phyloP scores from a whole-genome alignment of 176 grass and related monocot genomes.

The Eleusine indica region DNA sequence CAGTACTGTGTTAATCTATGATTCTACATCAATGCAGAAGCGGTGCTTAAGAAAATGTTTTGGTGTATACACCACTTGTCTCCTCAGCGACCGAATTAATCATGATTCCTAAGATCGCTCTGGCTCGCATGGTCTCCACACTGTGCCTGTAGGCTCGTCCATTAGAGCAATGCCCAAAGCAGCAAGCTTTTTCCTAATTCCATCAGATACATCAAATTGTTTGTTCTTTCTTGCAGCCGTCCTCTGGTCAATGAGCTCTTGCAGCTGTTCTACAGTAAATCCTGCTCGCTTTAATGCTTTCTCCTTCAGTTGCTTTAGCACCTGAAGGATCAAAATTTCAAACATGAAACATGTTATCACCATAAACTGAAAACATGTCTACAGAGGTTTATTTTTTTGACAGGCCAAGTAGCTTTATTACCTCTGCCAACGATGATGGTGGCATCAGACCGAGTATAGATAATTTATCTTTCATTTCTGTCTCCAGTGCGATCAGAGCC shows the following conservation, averaged over 20 bases:
- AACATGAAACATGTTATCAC: not conserved
- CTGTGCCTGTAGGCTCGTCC: slow-evolving; percentile 76
- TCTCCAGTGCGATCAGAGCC: slow-evolving; percentile 58
- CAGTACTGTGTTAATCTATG: slow-evolving; percentile 8
- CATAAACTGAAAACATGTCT: slow-evolving; percentile 23
- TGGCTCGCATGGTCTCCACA: slow-evolving; percentile 79
- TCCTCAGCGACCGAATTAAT: not conserved
- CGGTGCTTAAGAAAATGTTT: not conserved
- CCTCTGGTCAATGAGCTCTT: slow-evolving; percentile 42
- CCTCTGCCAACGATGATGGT: slow-evolving; percentile 57
- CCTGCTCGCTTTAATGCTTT: slow-evolving; percentile 55
- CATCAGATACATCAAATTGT: slow-evolving; percentile 50
- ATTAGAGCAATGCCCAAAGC: slow-evolving; percentile 69
- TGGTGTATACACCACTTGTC: slow-evolving; percentile 29
- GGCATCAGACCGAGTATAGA: slow-evolving; percentile 68
- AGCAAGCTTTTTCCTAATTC: slow-evolving; percentile 57
- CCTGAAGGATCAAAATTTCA: slow-evolving; percentile 5
- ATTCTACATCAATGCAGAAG: slow-evolving; percentile 1
- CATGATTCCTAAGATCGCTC: slow-evolving; percentile 13
- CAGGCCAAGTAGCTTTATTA: slow-evolving; percentile 12
- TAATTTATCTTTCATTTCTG: slow-evolving; percentile 64
- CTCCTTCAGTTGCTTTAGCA: slow-evolving; percentile 38
- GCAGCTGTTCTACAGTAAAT: slow-evolving; percentile 49
- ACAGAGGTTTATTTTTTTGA: not conserved
- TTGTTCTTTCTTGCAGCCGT: slow-evolving; percentile 48